Evolutionary conservation across 2,329 filamentous ascomycete species (phyloP).

Genomic region (Exophiala alcalophila): DNA sequence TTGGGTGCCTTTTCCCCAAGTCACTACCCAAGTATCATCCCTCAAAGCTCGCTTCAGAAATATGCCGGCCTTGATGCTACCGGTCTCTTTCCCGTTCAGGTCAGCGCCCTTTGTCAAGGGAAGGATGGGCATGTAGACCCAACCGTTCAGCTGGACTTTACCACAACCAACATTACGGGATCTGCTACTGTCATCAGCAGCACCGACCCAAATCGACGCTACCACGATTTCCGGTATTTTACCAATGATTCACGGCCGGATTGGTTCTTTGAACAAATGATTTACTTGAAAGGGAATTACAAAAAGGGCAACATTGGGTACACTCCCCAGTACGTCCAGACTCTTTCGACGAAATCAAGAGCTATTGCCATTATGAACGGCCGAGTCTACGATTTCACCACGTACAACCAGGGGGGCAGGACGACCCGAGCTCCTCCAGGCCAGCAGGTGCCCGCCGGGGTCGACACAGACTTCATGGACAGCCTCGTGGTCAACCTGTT

Average conservation of each 20-base stretch:
- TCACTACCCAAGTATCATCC: slow-evolving; percentile 73
- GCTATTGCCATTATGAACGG: slow-evolving; percentile 74
- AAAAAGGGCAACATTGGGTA: slow-evolving; percentile 87
- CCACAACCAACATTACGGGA: slow-evolving; percentile 69
- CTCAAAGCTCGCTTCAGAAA: slow-evolving; percentile 62
- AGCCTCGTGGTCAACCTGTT: slow-evolving; percentile 71
- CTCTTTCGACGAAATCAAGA: slow-evolving; percentile 61
- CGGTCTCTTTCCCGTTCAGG: slow-evolving; percentile 85
- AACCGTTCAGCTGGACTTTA: slow-evolving; percentile 81
- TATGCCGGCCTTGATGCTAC: slow-evolving; percentile 90
- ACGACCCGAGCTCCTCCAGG: slow-evolving; percentile 58
- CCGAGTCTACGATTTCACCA: slow-evolving; percentile 84
- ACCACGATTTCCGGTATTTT: slow-evolving; percentile 89
- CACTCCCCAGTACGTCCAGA: slow-evolving; percentile 71
- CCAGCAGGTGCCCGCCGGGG: slow-evolving; percentile 45
- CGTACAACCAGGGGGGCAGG: slow-evolving; percentile 75
- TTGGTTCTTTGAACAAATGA: slow-evolving; percentile 91
- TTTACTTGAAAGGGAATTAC: slow-evolving; percentile 71
- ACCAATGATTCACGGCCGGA: slow-evolving; percentile 79
- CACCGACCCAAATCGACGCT: slow-evolving; percentile 70
- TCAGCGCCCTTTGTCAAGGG: slow-evolving; percentile 85
- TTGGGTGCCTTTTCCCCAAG: slow-evolving; percentile 67
- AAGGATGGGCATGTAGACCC: slow-evolving; percentile 64
- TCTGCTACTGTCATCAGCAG: slow-evolving; percentile 62
- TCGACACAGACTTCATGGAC: slow-evolving; percentile 78